phyloP scores from a whole-genome alignment of 2,329 filamentous ascomycete genomes.

The Colletotrichum melonis region DNA sequence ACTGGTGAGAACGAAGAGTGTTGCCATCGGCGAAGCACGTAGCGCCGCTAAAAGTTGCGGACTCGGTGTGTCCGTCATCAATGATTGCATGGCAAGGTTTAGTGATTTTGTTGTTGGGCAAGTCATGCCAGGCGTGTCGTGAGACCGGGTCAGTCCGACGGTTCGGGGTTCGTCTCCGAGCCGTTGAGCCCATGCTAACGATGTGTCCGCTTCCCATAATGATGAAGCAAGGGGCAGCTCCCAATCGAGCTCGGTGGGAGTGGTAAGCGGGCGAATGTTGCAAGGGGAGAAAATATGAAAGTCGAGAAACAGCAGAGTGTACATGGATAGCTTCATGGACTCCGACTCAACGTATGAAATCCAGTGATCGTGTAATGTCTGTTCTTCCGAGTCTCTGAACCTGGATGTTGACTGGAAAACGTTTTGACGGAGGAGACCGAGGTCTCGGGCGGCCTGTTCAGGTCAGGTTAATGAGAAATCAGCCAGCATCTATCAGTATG shows the following conservation, averaged over 20 bases:
- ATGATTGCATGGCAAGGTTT: slow-evolving; percentile 44
- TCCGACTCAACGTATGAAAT: slow-evolving; percentile 42
- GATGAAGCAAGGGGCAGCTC: slow-evolving; percentile 43
- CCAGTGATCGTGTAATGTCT: slow-evolving; percentile 40
- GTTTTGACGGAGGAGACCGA: slow-evolving; percentile 42
- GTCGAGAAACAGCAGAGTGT: slow-evolving; percentile 44
- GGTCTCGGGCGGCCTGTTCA: slow-evolving; percentile 39
- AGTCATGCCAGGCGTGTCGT: slow-evolving; percentile 33
- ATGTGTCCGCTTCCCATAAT: slow-evolving; percentile 45
- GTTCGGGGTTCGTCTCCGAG: slow-evolving; percentile 37
- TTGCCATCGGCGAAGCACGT: slow-evolving; percentile 41
- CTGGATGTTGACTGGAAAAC: slow-evolving; percentile 38
- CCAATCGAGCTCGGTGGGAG: slow-evolving; percentile 47
- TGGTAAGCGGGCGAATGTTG: slow-evolving; percentile 44
- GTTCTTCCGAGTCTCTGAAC: slow-evolving; percentile 63
- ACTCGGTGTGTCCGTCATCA: slow-evolving; percentile 44
- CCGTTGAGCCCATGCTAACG: slow-evolving; percentile 41
- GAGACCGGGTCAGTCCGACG: slow-evolving; percentile 21
- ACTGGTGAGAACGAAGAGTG: slow-evolving; percentile 43
- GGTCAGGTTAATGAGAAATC: not conserved
- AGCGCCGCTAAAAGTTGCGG: slow-evolving; percentile 40
- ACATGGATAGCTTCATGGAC: slow-evolving; percentile 45
- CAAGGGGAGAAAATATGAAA: slow-evolving; percentile 44
- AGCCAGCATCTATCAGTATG: not conserved
- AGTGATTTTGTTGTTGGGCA: slow-evolving; percentile 42